These are phyloP conservation scores for Ensete ventricosum DNA, from an alignment of 176 grass and related monocot genomes.

Conservation along the genomic window DNA sequence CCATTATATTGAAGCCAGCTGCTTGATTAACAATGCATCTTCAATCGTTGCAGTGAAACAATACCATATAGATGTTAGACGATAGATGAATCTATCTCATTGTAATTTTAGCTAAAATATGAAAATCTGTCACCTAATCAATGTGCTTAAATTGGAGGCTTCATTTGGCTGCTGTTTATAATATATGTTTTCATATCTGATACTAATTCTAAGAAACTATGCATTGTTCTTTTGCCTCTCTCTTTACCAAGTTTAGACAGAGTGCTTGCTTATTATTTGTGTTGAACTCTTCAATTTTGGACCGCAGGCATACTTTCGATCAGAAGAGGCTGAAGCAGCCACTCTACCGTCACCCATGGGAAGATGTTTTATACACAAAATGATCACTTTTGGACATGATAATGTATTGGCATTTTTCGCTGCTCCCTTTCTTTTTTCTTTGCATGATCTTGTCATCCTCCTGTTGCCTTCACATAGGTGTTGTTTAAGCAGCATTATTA, in stretches of 20 bases:
- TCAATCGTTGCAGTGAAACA: too few species aligned
- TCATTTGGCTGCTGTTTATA: background rate
- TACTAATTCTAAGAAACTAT: too few species aligned
- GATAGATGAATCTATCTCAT: too few species aligned
- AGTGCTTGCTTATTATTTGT: background rate
- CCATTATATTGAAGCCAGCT: too few species aligned
- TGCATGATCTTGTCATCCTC: too few species aligned
- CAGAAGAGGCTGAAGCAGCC: conserved; percentile 98
- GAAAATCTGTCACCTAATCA: too few species aligned
- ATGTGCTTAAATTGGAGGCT: background rate
- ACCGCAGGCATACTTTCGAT: conserved; percentile 76
- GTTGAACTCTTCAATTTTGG: background rate
- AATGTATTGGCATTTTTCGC: background rate
- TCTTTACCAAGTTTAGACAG: background rate
- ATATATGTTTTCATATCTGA: background rate
- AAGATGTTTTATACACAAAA: conserved; percentile 98
- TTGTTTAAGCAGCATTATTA: background rate
- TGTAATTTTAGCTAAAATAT: too few species aligned
- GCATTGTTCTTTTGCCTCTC: background rate
- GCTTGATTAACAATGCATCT: too few species aligned
- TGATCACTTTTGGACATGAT: conserved; percentile 23
- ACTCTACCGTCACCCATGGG: conserved; percentile 96
- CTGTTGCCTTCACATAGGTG: background rate
- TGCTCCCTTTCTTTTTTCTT: background rate
- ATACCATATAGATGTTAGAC: too few species aligned